phyloP scores from a whole-genome alignment of 2,329 filamentous ascomycete genomes.

The Penicillium sclerotigenum region DNA sequence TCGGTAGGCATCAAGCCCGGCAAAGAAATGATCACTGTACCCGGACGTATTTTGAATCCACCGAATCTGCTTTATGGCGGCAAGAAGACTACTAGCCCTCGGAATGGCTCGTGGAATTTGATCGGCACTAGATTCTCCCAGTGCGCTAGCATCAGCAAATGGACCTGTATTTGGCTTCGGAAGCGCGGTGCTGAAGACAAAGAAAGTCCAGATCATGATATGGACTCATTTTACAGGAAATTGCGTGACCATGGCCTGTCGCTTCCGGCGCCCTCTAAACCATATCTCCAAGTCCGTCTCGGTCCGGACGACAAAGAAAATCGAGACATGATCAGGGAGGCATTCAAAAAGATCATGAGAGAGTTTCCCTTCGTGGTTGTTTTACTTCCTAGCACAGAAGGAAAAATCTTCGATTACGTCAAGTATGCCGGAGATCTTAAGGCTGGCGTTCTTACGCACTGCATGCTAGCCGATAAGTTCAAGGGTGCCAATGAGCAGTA shows the following conservation, averaged over 20 bases:
- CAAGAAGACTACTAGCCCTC: background rate
- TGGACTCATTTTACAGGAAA: background rate
- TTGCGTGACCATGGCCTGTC: slow-evolving; percentile 2
- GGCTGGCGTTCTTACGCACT: slow-evolving; percentile 64
- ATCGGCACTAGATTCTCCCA: slow-evolving; percentile 4
- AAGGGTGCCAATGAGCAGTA: slow-evolving; percentile 46
- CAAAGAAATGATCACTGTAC: slow-evolving; percentile 14
- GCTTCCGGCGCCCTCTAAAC: background rate
- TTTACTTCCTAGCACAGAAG: slow-evolving; percentile 52
- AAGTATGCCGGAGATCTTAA: slow-evolving; percentile 64
- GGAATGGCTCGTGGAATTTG: slow-evolving; percentile 19
- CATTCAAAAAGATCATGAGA: background rate
- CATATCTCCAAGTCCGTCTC: background rate
- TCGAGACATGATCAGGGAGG: background rate
- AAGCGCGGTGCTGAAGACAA: background rate
- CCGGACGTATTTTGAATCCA: slow-evolving; percentile 13
- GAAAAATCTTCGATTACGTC: slow-evolving; percentile 59
- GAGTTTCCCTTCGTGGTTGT: slow-evolving; percentile 5
- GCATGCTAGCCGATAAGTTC: slow-evolving; percentile 53
- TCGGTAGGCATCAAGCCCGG: slow-evolving; percentile 2
- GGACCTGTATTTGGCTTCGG: slow-evolving; percentile 6
- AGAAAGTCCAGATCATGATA: background rate
- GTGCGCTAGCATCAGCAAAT: background rate
- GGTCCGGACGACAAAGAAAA: background rate
- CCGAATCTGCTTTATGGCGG: slow-evolving; percentile 15